Conservation (phyloP, 2,329 filamentous ascomycete genomes). For the Apiospora kogelbergensis region DNA sequence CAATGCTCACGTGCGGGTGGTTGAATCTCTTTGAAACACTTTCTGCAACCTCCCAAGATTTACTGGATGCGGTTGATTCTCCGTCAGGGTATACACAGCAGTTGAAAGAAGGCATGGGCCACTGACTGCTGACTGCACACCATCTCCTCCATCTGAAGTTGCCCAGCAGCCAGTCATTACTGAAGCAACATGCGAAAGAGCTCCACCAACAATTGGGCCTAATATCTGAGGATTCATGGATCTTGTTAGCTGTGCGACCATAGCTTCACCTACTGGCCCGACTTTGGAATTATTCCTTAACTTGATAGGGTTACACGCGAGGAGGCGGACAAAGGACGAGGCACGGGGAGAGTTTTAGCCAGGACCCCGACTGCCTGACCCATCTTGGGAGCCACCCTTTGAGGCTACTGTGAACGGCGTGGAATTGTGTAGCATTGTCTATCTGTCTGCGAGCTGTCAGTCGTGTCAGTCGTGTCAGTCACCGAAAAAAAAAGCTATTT, state of each 20-base stretch:
- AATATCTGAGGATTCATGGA: neutral
- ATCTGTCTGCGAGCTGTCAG: neutral
- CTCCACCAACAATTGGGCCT: slow-evolving; percentile 4
- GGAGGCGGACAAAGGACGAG: neutral
- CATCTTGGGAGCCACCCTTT: neutral
- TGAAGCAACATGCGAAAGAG: neutral
- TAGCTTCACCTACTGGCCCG: neutral
- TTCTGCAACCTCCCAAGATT: neutral
- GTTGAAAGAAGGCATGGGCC: no score
- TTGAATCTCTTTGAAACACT: neutral
- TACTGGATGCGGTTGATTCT: neutral
- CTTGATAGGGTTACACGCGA: slow-evolving; percentile 1
- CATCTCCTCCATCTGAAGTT: slow-evolving; percentile 1
- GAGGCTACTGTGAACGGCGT: neutral
- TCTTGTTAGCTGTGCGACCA: slow-evolving; percentile 4
- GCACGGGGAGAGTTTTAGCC: neutral
- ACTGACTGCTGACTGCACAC: neutral
- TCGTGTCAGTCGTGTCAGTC: neutral
- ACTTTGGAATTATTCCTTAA: neutral
- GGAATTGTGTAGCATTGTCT: neutral
- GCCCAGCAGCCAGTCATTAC: neutral
- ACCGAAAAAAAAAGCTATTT: neutral
- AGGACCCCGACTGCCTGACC: slow-evolving; percentile 3
- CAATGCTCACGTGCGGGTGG: neutral
- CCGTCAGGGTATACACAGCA: neutral